Percentiles rank a stretch among this genome's conserved stretches.
Evolutionary conservation across 495 filamentous ascomycete genomes (phyloP).

Genomic region (Staphylotrichum tortipilum): DNA sequence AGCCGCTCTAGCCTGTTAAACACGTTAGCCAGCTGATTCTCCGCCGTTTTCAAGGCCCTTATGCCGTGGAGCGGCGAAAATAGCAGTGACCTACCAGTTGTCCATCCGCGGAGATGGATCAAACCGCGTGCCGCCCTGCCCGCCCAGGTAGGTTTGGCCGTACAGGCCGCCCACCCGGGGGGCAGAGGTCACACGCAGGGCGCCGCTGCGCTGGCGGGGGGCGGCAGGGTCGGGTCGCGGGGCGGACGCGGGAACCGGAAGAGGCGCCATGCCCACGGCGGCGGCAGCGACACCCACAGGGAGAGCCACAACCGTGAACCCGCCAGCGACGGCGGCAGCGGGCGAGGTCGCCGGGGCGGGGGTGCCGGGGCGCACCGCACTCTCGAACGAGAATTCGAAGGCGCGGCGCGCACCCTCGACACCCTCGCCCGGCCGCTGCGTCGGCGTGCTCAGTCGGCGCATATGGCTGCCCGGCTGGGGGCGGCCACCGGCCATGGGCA

Average conservation of each 20-base stretch:
- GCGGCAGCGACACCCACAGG: not conserved
- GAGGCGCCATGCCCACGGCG: too few species aligned
- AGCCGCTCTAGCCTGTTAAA: not conserved
- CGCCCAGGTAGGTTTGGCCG: not conserved
- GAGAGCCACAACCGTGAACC: too few species aligned
- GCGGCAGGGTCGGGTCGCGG: too few species aligned
- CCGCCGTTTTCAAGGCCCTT: too few species aligned
- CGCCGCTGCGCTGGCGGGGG: too few species aligned
- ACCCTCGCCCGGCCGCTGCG: not conserved
- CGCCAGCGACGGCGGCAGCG: not conserved
- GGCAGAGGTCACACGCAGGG: not conserved
- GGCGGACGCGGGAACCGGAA: too few species aligned
- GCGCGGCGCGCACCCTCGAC: not conserved
- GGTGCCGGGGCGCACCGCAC: not conserved
- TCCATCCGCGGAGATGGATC: conserved; percentile 1
- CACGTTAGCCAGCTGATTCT: not conserved
- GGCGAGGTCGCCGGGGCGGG: not conserved
- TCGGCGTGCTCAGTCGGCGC: not conserved
- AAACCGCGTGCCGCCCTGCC: not conserved
- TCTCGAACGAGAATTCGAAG: conserved; percentile 1
- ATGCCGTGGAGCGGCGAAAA: not conserved
- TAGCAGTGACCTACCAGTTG: not conserved
- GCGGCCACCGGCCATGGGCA: conserved; percentile 8
- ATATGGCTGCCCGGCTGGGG: conserved; percentile 1
- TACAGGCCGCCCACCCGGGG: not conserved